Base-by-base conservation (phyloP, 2,329 filamentous ascomycete species). In the Diaporthe citriasiana region DNA sequence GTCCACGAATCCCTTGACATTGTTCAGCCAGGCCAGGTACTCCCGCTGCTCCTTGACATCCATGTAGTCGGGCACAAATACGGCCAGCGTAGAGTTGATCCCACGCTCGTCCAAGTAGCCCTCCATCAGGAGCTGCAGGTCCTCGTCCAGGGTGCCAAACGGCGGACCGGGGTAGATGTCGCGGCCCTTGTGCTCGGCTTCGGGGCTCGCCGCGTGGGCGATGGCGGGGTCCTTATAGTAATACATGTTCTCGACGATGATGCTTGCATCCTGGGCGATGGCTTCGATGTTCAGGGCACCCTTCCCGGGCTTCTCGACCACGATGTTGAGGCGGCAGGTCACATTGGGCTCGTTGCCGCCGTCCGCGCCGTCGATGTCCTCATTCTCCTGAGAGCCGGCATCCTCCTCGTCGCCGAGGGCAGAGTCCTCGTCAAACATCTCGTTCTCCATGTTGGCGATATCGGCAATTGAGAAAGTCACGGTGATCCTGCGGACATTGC, bases 41-140 rank as follows among this genome's bases (percentile, higher is more conserved):
- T 99, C 97, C 86, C 92, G 93, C 91, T 98, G 96, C 91, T 99
- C 97, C 92, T 99, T 99, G 85, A 94, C 91, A 82, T 98, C 95
- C 81, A 98, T 95, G 87, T 98, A 99, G 83, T 98, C 95, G 50
- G 95, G 95, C 57, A 97, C 93, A 84, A 98, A 98, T 78, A 95
- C 87, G 71, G 95, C 96, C 79, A 99, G 90, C 74, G 93, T 90
- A 79, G 93, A 92, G 81, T 96, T 95, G 85, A 99, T 91, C 77
- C 96, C 97, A 79, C 97, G 91, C 89, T 98, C 97, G 84, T 98
- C 95, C 77, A 99, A 90, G 87, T 96, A 99, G 79, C 93, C 91
- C 89, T 98, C 96, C 82, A 98, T 89, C 79, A 98, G 89, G 71
- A 95, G 89, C 88, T 98, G 96, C 57, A 99, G 90, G 82, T 98